Base-by-base conservation (phyloP, 1,284 basidiomycete species). In the Rhizopogon parksii region DNA sequence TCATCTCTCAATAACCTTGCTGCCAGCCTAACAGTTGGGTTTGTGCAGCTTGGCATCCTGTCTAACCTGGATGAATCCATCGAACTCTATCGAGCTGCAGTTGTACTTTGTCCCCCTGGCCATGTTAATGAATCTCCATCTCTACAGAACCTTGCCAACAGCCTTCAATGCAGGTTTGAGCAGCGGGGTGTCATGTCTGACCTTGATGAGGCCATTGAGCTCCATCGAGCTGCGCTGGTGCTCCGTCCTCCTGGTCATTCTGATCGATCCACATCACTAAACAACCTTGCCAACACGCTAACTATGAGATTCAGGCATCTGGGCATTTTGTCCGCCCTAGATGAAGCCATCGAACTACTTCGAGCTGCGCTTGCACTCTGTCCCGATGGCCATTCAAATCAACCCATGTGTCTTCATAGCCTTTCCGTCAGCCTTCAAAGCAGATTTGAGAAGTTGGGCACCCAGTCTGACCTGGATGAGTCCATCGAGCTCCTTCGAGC, bases 331-430 rank as follows among this genome's bases (percentile, higher is more conserved):
- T n/a, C 35, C 6, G 47, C 48, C 25, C 46, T 52, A 2, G 47
- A 52, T 11, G 38, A 49, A 27, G 38, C 46, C 12, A 52, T 52
- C 21, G 19, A 39, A 14, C 14, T 55, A 9, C 30, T 7, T 27
- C 27, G 8, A 27, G 27, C 27, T 27, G 27, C 27, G 9, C 27
- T 27, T 27, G 27, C 27, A 9, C 40, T 43, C 24, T 21, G 40
- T 15, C 24, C 40, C 12, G 6, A 9, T 8, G 40, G 40, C 24
- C 40, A 43, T 21, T 25, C 17, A 4, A 21, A 30, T 19, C 40
- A 30, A 49, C 14, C 27, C 25, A 17, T 27, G 2, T 40, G 35
- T 21, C 36, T 48, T 17, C 7, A 37, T 11, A 48, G 25, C 36
- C 15, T 48, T 48, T 14, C 36, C 3, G 2, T 7, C 32, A 24